Evolutionary conservation across 2,329 filamentous ascomycete species (phyloP), one percentile per base, ranked within the genome.

Genomic region (Pseudomassariella vexata): DNA sequence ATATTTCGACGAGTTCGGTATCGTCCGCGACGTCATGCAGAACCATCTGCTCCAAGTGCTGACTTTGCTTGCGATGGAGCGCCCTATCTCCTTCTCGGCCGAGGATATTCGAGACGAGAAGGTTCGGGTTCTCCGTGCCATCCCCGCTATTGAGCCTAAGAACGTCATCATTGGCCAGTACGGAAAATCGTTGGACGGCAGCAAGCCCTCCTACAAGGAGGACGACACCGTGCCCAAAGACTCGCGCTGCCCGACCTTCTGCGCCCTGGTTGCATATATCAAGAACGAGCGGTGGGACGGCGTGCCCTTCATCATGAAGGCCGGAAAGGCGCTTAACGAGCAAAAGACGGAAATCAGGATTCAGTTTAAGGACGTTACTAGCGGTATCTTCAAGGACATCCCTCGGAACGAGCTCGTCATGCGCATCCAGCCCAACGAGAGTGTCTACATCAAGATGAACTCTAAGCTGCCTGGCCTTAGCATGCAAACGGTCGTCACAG

Each of bases 371-470:
- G 92, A 98, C 58, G 92, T 98, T 45, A 96, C 92, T 15, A 95
- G 89, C 29, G 92, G 94, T 47, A 98, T 98, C 64, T 98, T 98
- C 73, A 96, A 96, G 76, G 90, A 98, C 60, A 98, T 98, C 56
- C 94, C 92, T 38, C 84, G 94, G 48, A 98, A 98, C 70, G 92
- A 98, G 69, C 83, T 98, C 46, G 92, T 98, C 53, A 95, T 98
- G 70, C 89, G 92, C 48, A 94, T 98, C 45, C 92, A 98, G 71
- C 92, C 92, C 51, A 98, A 98, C 69, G 92, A 98, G 75, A 94
- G 86, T 58, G 89, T 98, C 47, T 98, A 98, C 70, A 94, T 96
- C 65, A 98, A 98, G 80, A 98, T 98, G 92, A 98, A 98, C 82
- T 96, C 90, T 19, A 98, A 98, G 75, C 74, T 98, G 38, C 94